A percentile compares a stretch with the other conserved stretches of the same genome.
Evolutionary conservation across 306 rosid genomes (phyloP).

Genomic region (Quercus engelmannii): DNA sequence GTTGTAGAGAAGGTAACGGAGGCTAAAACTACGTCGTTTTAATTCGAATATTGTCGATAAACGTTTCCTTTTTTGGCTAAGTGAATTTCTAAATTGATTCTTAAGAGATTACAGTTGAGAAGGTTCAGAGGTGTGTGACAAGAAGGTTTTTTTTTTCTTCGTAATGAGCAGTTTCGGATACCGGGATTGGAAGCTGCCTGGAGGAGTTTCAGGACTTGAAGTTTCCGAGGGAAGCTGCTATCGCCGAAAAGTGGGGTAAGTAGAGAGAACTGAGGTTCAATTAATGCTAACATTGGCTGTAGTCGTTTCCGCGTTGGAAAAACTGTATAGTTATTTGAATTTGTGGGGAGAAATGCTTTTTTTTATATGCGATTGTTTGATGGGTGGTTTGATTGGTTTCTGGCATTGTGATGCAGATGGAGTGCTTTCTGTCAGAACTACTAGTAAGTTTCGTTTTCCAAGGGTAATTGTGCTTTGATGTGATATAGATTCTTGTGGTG

Average conservation of each 20-base stretch:
- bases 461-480: conserved; percentile 3
- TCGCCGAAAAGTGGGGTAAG: conserved; percentile 61
- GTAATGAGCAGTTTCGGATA: conserved; percentile 63
- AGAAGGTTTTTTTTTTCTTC: not conserved
- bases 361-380: not conserved
- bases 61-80: not conserved
- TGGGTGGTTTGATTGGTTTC: not conserved
- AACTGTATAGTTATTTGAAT: not conserved
- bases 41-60: not conserved
- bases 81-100: not conserved
- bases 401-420: conserved; percentile 58
- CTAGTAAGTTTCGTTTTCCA: conserved; percentile 53
- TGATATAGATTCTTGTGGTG: not conserved
- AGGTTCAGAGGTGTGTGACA: not conserved
- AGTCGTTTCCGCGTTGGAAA: not conserved
- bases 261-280: conserved; percentile 3
- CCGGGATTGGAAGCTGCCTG: conserved; percentile 73
- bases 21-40: too few species aligned
- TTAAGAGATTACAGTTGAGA: not conserved
- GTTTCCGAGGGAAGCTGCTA: conserved; percentile 30
- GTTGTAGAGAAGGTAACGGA: too few species aligned
- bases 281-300: not conserved
- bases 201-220: conserved; percentile 59
- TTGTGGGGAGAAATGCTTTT: not conserved
- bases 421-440: conserved; percentile 65